A percentile compares a stretch with the other conserved stretches of the same genome.
Evolutionary conservation across 129 eudicot genomes (phyloP).

Genomic region (Flaveria bidentis): DNA sequence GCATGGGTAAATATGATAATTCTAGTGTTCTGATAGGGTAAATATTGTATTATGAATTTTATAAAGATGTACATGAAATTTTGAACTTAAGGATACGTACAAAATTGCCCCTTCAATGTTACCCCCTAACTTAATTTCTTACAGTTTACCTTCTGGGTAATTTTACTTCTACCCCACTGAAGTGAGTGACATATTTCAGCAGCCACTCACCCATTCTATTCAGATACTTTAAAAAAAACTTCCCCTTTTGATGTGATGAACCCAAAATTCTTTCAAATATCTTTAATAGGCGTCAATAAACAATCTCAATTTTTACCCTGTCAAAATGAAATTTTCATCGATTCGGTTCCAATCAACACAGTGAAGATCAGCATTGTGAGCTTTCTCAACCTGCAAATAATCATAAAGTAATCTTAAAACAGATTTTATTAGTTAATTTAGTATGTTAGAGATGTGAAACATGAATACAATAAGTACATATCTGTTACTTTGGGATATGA

Average conservation of each 20-base stretch:
- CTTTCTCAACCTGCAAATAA: constrained; percentile 75
- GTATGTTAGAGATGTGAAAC: background rate
- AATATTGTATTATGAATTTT: background rate
- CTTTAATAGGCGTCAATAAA: constrained; percentile 5
- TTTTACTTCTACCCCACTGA: constrained; percentile 1
- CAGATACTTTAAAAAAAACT: background rate
- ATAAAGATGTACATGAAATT: background rate
- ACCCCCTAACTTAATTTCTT: background rate
- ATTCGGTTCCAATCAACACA: constrained; percentile 95
- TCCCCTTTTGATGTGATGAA: background rate
- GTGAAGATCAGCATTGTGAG: constrained; percentile 88
- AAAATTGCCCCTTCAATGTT: background rate
- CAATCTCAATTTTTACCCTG: constrained; percentile 56
- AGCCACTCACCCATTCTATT: background rate
- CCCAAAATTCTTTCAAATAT: constrained; percentile 2
- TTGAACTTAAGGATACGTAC: background rate
- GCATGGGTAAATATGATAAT: background rate
- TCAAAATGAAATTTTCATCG: constrained; percentile 72
- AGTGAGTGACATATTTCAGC: background rate
- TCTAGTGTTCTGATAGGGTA: background rate
- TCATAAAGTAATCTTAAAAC: background rate
- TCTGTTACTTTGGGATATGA: no score
- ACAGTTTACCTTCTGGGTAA: background rate
- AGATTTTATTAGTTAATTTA: background rate
- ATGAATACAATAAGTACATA: background rate